Evolutionary conservation across 139 green algal species (phyloP), one percentile per base, ranked within the genome.

Genomic region (Picochlorum sp.): DNA sequence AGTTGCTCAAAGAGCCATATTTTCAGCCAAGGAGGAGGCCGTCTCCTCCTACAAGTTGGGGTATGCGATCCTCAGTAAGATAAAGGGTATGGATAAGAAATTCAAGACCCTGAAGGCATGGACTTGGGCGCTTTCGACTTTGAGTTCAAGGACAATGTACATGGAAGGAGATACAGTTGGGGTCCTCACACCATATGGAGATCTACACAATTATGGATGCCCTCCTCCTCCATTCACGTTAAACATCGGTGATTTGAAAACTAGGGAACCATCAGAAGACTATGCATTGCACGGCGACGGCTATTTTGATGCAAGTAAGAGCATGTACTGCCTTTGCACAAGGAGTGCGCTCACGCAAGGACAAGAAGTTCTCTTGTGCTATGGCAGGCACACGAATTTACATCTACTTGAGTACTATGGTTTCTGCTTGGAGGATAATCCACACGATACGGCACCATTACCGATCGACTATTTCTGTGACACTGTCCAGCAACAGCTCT

Each of bases 401-500:
- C 82, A 95, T 60, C 74, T 96, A 30, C 69, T 96, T 41, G 68
- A 89, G 63, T 76, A 85, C 23, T 97, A 96, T 59, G 90, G 90
- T 10, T 96, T 96, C 62, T 30, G 87, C 31, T 64, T 96, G 50
- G 31, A 64, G n/a, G 0, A 21, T 24, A 28, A 45, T 24, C 72
- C 83, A 0, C 85, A 95, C 59, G 86, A 93, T 38, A 69, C 55
- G 10, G 73, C 73, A 1, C 45, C 38, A 6, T 65, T 90, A 57
- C 76, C 76, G 8, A 21, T 57, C 18, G 5, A 76, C 77, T 3
- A 74, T 70, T 51, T 81, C 65, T 28, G 18, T 20, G 47, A 9
- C 16, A 21, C n/a, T 21, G 16, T 54, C 18, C 47, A 54, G n/a
- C 47, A 26, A 0, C 18, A 54, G 51, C 21, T 41, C 34, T 41